A percentile compares a stretch with the other conserved stretches of the same genome.
phyloP scores from a whole-genome alignment of 176 grass and related monocot species.

The Eragrostis nindensis region DNA sequence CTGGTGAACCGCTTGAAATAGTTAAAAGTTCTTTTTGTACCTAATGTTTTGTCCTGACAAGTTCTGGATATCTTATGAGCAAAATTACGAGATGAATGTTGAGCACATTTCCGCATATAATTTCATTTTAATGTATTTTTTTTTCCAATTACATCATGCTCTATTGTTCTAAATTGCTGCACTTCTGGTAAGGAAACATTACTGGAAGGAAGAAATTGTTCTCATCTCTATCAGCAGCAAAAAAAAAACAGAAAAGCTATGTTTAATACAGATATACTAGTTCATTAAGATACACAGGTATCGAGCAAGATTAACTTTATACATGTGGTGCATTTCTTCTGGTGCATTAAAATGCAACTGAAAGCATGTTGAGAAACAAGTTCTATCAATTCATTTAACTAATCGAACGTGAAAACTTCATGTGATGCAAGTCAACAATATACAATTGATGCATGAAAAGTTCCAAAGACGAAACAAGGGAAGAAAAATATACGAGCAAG shows the following conservation, averaged over 20 bases:
- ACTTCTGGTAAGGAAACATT: not conserved
- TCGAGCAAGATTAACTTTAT: not conserved
- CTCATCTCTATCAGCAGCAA: not conserved
- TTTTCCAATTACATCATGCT: not conserved
- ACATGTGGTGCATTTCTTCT: not conserved
- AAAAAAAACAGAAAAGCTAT: not conserved
- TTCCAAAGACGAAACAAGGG: slow-evolving; percentile 3
- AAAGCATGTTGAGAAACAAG: not conserved
- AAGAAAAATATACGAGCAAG: not conserved
- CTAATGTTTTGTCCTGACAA: not conserved
- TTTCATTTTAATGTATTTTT: not conserved
- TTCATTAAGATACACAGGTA: not conserved
- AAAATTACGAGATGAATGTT: not conserved
- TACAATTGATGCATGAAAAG: not conserved
- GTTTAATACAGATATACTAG: not conserved
- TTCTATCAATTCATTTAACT: not conserved
- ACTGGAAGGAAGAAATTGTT: not conserved
- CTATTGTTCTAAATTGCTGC: not conserved
- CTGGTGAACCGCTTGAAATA: not conserved
- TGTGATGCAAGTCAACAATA: not conserved
- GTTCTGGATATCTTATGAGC: not conserved
- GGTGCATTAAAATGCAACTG: not conserved
- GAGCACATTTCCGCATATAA: not conserved
- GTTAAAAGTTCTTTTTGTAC: slow-evolving; percentile 2
- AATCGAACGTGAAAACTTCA: not conserved